Conservation (phyloP, 2,329 filamentous ascomycete species). For the Dothiorella sarmentorum region DNA sequence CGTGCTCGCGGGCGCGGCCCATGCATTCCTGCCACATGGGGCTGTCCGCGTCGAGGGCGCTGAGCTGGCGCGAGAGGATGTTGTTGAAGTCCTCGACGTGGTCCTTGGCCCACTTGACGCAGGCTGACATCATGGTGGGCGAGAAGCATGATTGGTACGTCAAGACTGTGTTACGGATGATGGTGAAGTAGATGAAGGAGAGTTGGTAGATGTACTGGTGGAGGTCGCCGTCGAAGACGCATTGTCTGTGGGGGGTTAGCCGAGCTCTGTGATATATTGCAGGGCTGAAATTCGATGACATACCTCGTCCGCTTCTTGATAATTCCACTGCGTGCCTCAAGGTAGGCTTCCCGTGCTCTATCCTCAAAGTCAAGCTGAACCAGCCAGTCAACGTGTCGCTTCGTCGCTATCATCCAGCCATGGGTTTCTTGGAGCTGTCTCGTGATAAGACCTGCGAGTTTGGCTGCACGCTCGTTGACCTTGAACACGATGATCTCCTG, state of each 20-base stretch:
- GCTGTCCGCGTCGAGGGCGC: slow-evolving; percentile 74
- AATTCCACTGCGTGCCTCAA: slow-evolving; percentile 71
- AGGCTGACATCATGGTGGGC: slow-evolving; percentile 82
- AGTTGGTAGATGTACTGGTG: slow-evolving; percentile 92
- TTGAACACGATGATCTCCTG: slow-evolving; percentile 92
- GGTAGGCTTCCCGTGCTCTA: slow-evolving; percentile 79
- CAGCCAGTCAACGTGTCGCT: slow-evolving; percentile 78
- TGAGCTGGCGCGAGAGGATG: slow-evolving; percentile 77
- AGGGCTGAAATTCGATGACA: too few relatives aligned
- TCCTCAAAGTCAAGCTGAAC: slow-evolving; percentile 86
- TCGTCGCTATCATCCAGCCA: slow-evolving; percentile 72
- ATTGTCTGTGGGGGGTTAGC: too few relatives aligned
- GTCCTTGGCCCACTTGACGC: slow-evolving; percentile 97
- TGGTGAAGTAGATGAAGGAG: slow-evolving; percentile 90
- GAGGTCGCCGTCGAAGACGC: slow-evolving; percentile 90
- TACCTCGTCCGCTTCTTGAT: slow-evolving; percentile 83
- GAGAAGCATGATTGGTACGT: slow-evolving; percentile 81
- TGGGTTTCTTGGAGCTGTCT: slow-evolving; percentile 75
- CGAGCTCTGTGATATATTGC: too few relatives aligned
- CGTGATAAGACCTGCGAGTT: slow-evolving; percentile 71
- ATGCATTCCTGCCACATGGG: slow-evolving; percentile 80
- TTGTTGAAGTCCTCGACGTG: slow-evolving; percentile 88
- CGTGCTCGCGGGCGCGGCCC: slow-evolving; percentile 75
- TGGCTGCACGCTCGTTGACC: slow-evolving; percentile 77
- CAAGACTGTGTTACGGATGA: slow-evolving; percentile 88